Base-by-base conservation (phyloP, 192 early-diverging fungal genomes). In the Cetraspora pellucida region DNA sequence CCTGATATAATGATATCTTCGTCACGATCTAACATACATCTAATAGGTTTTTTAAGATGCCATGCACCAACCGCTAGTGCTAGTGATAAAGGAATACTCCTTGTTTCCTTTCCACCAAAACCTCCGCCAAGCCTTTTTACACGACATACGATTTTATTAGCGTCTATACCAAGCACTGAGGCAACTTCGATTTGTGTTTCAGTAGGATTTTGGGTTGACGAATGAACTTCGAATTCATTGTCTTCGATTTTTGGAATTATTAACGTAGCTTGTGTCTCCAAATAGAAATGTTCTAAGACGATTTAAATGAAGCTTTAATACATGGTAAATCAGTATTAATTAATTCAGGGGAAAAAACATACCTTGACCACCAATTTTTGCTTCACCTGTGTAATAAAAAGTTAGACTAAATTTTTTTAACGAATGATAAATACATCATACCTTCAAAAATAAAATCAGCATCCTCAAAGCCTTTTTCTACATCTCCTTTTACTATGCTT, bases 91-190 rank as follows among this genome's bases (percentile, higher is more conserved):
- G 88, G 85, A 25, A 87, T 85, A 3, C 91, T 87, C n/a, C 93
- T 86, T 52, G 87, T 85, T 72, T 91, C 87, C 68, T 92, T 92
- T 65, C 92, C 95, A 66, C 95, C 95, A 79, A 96, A 96, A 16
- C 93, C 95, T 55, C 95, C 95, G 68, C 95, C 95, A 57, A 96
- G 75, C 58, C 95, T 90, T 85, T 94, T 95, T 60, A 94, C 92
- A 46, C 89, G 89, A 79, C 88, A 89, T 54, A 89, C 84, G 61
- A 96, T 74, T 73, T 89, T 90, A 80, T 90, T 91, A 11, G 87
- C 82, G 0, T 88, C 84, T 72, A 94, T 83, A 11, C 93, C 94
- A n/a, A 95, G 88, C 30, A 86, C 84, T 49, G 88, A 87, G 6
- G 95, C 90, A 19, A 91, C 87, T 3, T 85, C 84, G 67, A 88